Conservation (phyloP, 2,329 filamentous ascomycete genomes). For the Phaeoacremonium minimum region DNA sequence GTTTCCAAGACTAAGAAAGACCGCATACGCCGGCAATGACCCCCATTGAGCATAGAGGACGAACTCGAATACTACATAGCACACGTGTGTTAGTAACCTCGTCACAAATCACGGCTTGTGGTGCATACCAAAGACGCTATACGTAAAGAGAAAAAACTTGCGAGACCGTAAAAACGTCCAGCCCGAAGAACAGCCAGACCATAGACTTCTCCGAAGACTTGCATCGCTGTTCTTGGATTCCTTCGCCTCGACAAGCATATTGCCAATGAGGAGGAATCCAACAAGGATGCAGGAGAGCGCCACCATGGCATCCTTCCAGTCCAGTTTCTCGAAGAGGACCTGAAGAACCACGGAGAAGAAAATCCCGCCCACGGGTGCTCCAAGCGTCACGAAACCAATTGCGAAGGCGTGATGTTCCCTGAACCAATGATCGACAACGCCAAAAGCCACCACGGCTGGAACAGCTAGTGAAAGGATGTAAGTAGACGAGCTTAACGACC, state of each 20-base stretch:
- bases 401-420: conserved; percentile 12
- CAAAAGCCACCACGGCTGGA: conserved; percentile 18
- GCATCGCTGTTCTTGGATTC: conserved; percentile 1
- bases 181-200: conserved; percentile 8
- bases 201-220: neutral
- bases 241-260: conserved; percentile 15
- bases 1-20: conserved; percentile 14
- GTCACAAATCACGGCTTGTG: neutral
- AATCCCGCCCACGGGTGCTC: conserved; percentile 22
- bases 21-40: conserved; percentile 21
- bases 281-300: conserved; percentile 16
- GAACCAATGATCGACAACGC: conserved; percentile 21
- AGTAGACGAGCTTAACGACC: neutral
- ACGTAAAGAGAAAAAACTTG: conserved; percentile 19
- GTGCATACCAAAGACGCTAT: conserved; percentile 21
- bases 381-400: conserved; percentile 18
- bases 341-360: conserved; percentile 21
- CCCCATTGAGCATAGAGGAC: conserved; percentile 24
- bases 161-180: conserved; percentile 10
- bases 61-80: conserved; percentile 20
- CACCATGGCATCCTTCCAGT: conserved; percentile 15
- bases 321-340: conserved; percentile 14
- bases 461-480: conserved; percentile 10
- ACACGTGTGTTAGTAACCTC: conserved; percentile 1
- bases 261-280: conserved; percentile 13